phyloP scores from a whole-genome alignment of 768 basidiomycete genomes.

The Melanogaster broomeanus region DNA sequence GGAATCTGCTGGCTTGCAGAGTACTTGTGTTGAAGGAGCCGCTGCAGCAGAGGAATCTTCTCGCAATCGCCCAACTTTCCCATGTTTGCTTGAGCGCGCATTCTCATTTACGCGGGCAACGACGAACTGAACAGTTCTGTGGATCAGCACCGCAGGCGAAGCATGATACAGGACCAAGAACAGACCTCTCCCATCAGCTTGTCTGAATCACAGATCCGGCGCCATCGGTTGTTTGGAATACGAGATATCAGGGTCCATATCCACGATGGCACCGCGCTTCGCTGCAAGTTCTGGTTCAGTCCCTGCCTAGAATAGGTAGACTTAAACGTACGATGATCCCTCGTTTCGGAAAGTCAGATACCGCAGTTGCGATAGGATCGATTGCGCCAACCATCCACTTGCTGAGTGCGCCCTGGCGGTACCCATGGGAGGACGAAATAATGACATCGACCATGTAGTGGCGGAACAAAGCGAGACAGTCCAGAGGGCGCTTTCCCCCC shows the following conservation, averaged over 20 bases:
- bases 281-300: slow-evolving; percentile 39
- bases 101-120: slow-evolving; percentile 73
- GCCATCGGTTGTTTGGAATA: slow-evolving; percentile 69
- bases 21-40: slow-evolving; percentile 65
- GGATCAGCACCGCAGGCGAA: slow-evolving; percentile 2
- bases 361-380: slow-evolving; percentile 71
- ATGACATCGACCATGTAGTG: slow-evolving; percentile 78
- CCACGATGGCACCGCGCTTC: slow-evolving; percentile 69
- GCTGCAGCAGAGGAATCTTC: slow-evolving; percentile 65
- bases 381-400: slow-evolving; percentile 67
- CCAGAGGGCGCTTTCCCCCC: slow-evolving; percentile 59
- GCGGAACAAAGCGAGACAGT: slow-evolving; percentile 73
- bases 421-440: slow-evolving; percentile 68
- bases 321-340: slow-evolving; percentile 55
- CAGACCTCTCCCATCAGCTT: slow-evolving; percentile 75
- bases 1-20: slow-evolving; percentile 53
- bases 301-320: background rate
- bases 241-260: too few relatives aligned
- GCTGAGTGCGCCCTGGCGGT: slow-evolving; percentile 67
- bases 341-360: slow-evolving; percentile 79
- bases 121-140: slow-evolving; percentile 65
- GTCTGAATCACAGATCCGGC: slow-evolving; percentile 76
- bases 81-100: slow-evolving; percentile 69
- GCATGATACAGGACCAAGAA: slow-evolving; percentile 25
- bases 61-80: slow-evolving; percentile 56